Evolutionary conservation across 148 eudicot species (phyloP), one percentile per base, ranked within the genome.

Genomic region (Simmondsia chinensis): DNA sequence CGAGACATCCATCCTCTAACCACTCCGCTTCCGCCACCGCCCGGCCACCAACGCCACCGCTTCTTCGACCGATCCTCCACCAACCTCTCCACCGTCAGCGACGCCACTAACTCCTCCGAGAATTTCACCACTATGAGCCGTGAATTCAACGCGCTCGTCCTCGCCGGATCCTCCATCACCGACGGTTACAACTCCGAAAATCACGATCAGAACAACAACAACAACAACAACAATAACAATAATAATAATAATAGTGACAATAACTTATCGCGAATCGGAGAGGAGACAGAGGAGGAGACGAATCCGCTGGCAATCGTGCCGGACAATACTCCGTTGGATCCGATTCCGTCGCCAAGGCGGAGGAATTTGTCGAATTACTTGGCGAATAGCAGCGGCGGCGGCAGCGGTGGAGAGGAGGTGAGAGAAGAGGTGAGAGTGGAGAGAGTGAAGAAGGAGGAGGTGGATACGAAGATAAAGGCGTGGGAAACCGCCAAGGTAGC

Each of bases 401-500:
- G 6, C 30, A 14, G 15, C 21, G 39, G 41, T 14, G 46, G 58
- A 20, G 58, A 42, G 42, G 13, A 54, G 8, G 57, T 51, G n/a
- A 1, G 27, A 39, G 32, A 23, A 4, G 72, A 57, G 50, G 69
- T 55, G 20, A 69, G 72, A 4, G 64, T 79, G 41, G 78, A 79
- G 34, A 66, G 69, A 26, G 97, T 85, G 66, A 91, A 71, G 75
- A 91, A 74, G 50, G 97, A 82, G 53, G 97, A 91, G 68, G 97
- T 77, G 8, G 94, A 82, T 46, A 37, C 94, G 13, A 91, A 91
- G 88, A 91, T 91, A 4, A 33, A 51, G 0, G 95, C 97, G 0
- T 91, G 97, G 97, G 83, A 91, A 50, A 85, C 62, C 1, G 97
- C 97, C 2, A 85, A 91, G 64, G 50, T 91, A 20, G 74, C 97